Percentiles rank a stretch among this genome's conserved stretches.
These are phyloP conservation scores for Aristolochia fimbriata DNA, from an alignment of 164 flowering plant genomes.

Conservation along the genomic window DNA sequence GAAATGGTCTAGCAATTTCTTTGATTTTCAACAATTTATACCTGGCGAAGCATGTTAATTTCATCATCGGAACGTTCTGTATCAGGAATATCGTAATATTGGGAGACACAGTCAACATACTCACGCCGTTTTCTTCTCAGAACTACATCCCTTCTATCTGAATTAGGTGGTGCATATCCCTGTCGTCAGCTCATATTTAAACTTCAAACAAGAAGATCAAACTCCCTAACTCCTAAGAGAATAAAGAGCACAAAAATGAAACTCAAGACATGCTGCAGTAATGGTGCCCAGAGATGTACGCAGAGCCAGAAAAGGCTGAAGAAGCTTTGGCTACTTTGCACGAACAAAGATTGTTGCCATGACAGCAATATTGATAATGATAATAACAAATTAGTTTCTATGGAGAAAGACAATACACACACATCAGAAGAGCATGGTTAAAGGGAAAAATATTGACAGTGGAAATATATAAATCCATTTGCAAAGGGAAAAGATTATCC, in stretches of 20 bases:
- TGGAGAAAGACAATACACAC: too few relatives aligned
- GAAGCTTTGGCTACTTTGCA: too few relatives aligned
- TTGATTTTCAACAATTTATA: slow-evolving; percentile 9
- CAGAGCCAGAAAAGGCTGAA: too few relatives aligned
- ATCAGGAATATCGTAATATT: slow-evolving; percentile 89
- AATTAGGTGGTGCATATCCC: slow-evolving; percentile 99
- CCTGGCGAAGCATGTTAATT: slow-evolving; percentile 98
- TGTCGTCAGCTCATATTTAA: slow-evolving; percentile 85
- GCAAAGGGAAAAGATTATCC: too few relatives aligned
- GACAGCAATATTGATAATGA: too few relatives aligned
- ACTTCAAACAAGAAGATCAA: slow-evolving; percentile 24
- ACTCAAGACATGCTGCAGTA: background rate
- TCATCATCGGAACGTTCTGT: slow-evolving; percentile 92
- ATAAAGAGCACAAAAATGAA: background rate
- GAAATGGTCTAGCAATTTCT: background rate
- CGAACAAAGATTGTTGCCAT: too few relatives aligned
- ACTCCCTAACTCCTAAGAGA: background rate
- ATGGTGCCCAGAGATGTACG: too few relatives aligned
- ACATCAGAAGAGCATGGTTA: too few relatives aligned
- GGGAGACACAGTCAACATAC: slow-evolving; percentile 83
- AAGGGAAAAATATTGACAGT: too few relatives aligned
- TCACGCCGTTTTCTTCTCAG: slow-evolving; percentile 84
- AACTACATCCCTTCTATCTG: slow-evolving; percentile 98
- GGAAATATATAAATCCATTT: too few relatives aligned
- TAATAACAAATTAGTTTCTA: too few relatives aligned